Percentiles rank a stretch among this genome's conserved stretches.
Conservation (phyloP, 768 basidiomycete genomes). For the Leccinellum rugosiceps region DNA sequence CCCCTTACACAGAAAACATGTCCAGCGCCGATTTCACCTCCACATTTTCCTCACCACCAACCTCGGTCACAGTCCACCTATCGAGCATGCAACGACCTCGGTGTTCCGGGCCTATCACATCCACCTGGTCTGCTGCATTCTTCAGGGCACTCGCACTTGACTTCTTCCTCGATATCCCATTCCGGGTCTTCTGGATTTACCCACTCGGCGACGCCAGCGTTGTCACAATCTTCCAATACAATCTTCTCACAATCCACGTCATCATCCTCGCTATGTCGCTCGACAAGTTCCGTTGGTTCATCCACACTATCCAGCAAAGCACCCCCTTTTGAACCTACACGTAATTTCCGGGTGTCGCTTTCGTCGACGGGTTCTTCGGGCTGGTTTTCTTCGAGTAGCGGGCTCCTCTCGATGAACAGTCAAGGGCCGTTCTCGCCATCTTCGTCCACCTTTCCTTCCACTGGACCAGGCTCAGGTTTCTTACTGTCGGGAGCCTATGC, state of each 20-base stretch:
- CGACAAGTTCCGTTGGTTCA: constrained; percentile 26
- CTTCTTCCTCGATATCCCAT: constrained; percentile 17
- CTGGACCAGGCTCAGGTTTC: constrained; percentile 9
- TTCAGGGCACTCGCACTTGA: constrained; percentile 7
- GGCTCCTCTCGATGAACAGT: constrained; percentile 8
- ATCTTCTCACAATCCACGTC: constrained; percentile 19
- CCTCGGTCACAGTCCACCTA: constrained; percentile 25
- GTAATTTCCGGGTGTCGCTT: constrained; percentile 23
- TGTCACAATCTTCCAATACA: constrained; percentile 16
- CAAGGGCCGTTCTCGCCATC: constrained; percentile 21
- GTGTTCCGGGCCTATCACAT: constrained; percentile 10
- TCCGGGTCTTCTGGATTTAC: constrained; percentile 16
- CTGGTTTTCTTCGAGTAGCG: constrained; percentile 6
- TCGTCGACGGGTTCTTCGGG: constrained; percentile 19
- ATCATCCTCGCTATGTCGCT: constrained; percentile 27
- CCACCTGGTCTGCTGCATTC: constrained; percentile 17
- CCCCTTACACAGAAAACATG: constrained; percentile 13
- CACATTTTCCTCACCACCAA: constrained; percentile 27
- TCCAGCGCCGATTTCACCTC: constrained; percentile 24
- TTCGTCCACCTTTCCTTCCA: constrained; percentile 7
- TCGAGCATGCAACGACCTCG: constrained; percentile 17
- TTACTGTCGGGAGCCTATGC: constrained; percentile 13
- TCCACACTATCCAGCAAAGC: constrained; percentile 54
- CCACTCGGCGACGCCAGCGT: constrained; percentile 4
- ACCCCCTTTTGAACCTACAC: constrained; percentile 51